Conservation (phyloP, 768 basidiomycete genomes). For the Mycena epipterygia region DNA sequence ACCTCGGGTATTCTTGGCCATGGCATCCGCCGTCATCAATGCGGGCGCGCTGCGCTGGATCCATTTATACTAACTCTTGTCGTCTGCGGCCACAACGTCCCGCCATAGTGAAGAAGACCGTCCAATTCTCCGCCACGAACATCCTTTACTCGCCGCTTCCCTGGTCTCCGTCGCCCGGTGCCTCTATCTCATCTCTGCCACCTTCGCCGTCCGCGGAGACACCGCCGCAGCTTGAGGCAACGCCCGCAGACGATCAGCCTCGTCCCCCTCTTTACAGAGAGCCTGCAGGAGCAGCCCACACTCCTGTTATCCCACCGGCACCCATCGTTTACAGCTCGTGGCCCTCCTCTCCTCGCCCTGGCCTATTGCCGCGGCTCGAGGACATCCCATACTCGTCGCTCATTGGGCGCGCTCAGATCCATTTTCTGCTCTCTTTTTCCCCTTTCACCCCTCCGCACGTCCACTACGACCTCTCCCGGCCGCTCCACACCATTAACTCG, state of each 20-base stretch:
- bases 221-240: background rate
- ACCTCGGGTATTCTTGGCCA: background rate
- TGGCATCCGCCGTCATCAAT: background rate
- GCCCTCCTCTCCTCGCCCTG: background rate
- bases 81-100: background rate
- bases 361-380: background rate
- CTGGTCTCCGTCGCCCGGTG: conserved; percentile 20
- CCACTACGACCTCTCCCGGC: conserved; percentile 24
- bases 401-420: conserved; percentile 52
- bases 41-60: background rate
- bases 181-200: conserved; percentile 23
- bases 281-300: background rate
- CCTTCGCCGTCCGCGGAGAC: conserved; percentile 15
- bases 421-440: conserved; percentile 49
- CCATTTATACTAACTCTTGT: background rate
- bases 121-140: conserved; percentile 33
- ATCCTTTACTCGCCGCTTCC: conserved; percentile 32
- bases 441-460: conserved; percentile 22
- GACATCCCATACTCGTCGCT: conserved; percentile 37
- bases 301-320: background rate
- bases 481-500: conserved; percentile 22
- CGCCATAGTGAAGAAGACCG: conserved; percentile 28
- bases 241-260: background rate
- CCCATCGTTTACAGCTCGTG: conserved; percentile 27
- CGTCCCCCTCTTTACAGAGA: background rate